Percentiles rank a stretch among this genome's conserved stretches.
Conservation (phyloP, 768 basidiomycete genomes). For the Lepiota venenata region DNA sequence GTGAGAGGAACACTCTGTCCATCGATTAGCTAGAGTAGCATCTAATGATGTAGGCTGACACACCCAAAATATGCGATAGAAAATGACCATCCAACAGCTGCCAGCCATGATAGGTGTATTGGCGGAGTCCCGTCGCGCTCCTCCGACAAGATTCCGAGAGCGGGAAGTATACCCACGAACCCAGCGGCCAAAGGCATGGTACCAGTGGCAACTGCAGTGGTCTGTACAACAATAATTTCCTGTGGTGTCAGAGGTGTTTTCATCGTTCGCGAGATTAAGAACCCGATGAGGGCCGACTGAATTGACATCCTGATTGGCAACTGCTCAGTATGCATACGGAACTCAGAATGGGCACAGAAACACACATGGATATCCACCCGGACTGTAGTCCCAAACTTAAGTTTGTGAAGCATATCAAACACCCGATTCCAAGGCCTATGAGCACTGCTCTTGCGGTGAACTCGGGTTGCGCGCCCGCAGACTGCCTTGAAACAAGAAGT, state of each 20-base stretch:
- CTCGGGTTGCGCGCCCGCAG: slow-evolving; percentile 32
- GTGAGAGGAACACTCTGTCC: slow-evolving; percentile 87
- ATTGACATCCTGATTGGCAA: slow-evolving; percentile 76
- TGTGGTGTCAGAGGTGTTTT: slow-evolving; percentile 79
- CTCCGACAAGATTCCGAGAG: slow-evolving; percentile 73
- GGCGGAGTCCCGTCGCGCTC: slow-evolving; percentile 75
- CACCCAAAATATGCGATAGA: slow-evolving; percentile 94
- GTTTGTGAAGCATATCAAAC: slow-evolving; percentile 90
- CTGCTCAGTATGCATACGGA: not conserved
- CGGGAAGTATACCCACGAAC: slow-evolving; percentile 93
- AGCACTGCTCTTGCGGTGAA: slow-evolving; percentile 57
- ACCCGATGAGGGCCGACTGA: slow-evolving; percentile 92
- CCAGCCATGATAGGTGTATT: slow-evolving; percentile 68
- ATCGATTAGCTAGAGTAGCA: slow-evolving; percentile 2
- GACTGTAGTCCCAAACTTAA: slow-evolving; percentile 85
- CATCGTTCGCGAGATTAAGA: slow-evolving; percentile 74
- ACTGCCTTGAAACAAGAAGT: not conserved
- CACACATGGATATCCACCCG: slow-evolving; percentile 87
- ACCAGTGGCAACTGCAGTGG: slow-evolving; percentile 94
- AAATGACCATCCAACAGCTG: slow-evolving; percentile 82
- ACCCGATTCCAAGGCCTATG: slow-evolving; percentile 81
- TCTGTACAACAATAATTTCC: slow-evolving; percentile 92
- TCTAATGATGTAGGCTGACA: slow-evolving; percentile 1
- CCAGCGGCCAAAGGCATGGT: slow-evolving; percentile 82
- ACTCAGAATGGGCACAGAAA: not conserved